Percentiles rank a stretch among this genome's conserved stretches.
phyloP scores from a whole-genome alignment of 192 early-diverging fungal species.

The Podila minutissima region DNA sequence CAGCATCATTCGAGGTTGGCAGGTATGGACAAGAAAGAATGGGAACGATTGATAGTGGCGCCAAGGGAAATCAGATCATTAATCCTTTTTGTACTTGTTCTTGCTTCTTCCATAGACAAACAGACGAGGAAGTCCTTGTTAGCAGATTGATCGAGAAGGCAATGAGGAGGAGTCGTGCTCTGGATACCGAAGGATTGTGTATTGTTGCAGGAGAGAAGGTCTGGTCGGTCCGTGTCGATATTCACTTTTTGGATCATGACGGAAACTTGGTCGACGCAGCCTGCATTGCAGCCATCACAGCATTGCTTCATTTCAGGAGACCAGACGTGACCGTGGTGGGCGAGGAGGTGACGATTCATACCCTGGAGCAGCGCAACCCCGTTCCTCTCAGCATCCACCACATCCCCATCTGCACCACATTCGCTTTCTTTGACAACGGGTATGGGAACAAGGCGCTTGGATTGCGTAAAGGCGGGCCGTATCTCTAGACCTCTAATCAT shows the following conservation, averaged over 20 bases:
- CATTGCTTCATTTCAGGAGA: conserved; percentile 88
- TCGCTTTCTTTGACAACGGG: conserved; percentile 92
- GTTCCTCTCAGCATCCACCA: conserved; percentile 97
- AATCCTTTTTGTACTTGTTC: not conserved
- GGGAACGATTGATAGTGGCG: not conserved
- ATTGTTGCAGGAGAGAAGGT: conserved; percentile 97
- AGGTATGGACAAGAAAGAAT: conserved; percentile 51
- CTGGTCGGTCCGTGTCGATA: conserved; percentile 91
- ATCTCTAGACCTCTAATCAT: not conserved
- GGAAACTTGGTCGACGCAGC: conserved; percentile 96
- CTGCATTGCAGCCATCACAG: conserved; percentile 89
- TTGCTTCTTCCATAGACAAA: conserved; percentile 56
- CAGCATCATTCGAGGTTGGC: conserved; percentile 74
- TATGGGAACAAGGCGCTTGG: conserved; percentile 32
- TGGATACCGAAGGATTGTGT: conserved; percentile 97
- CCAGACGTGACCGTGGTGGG: conserved; percentile 97
- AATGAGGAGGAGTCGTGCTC: conserved; percentile 80
- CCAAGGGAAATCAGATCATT: not conserved
- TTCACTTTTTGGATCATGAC: conserved; percentile 93
- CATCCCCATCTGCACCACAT: conserved; percentile 92
- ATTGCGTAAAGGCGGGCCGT: too few relatives aligned
- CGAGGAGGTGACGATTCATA: conserved; percentile 88
- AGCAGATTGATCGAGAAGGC: conserved; percentile 90
- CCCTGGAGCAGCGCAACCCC: conserved; percentile 86
- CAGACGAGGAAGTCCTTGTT: conserved; percentile 87